Conservation (phyloP, 768 basidiomycete species). For the Termitomyces sp. region DNA sequence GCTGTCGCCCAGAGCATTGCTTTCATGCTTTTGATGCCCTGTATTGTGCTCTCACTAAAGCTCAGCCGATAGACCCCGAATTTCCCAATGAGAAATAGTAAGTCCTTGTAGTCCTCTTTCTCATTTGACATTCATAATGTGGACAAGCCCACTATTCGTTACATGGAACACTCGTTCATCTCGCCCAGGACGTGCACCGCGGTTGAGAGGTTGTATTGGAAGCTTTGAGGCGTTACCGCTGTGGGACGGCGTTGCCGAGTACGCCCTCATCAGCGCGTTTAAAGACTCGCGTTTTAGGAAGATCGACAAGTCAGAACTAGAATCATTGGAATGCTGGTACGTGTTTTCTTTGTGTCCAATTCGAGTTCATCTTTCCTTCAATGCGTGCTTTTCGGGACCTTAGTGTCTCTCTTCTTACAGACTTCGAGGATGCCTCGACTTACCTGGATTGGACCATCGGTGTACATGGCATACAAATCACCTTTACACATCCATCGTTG, state of each 20-base stretch:
- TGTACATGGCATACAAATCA: slow-evolving; percentile 86
- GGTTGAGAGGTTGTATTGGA: slow-evolving; percentile 91
- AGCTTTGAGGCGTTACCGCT: slow-evolving; percentile 79
- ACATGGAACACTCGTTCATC: slow-evolving; percentile 85
- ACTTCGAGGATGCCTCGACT: slow-evolving; percentile 79
- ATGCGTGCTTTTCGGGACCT: background rate
- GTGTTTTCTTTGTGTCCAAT: slow-evolving; percentile 22
- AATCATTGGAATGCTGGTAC: slow-evolving; percentile 82
- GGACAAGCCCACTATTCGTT: slow-evolving; percentile 82
- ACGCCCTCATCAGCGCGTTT: slow-evolving; percentile 89
- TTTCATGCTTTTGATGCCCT: slow-evolving; percentile 79
- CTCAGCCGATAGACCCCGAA: slow-evolving; percentile 50
- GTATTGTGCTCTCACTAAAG: slow-evolving; percentile 65
- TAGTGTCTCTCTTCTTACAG: slow-evolving; percentile 89
- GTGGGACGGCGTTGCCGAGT: slow-evolving; percentile 76
- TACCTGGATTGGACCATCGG: slow-evolving; percentile 95
- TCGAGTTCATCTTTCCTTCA: background rate
- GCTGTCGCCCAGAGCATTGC: slow-evolving; percentile 71
- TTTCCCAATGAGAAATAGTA: slow-evolving; percentile 80
- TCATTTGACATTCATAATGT: background rate
- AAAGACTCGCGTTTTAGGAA: slow-evolving; percentile 81
- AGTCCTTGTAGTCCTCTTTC: slow-evolving; percentile 20
- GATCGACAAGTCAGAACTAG: slow-evolving; percentile 74
- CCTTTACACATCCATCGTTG: slow-evolving; percentile 75
- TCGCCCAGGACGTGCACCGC: slow-evolving; percentile 52